Base-by-base conservation (phyloP, 140 eudicot species). In the Bidens hawaiensis region DNA sequence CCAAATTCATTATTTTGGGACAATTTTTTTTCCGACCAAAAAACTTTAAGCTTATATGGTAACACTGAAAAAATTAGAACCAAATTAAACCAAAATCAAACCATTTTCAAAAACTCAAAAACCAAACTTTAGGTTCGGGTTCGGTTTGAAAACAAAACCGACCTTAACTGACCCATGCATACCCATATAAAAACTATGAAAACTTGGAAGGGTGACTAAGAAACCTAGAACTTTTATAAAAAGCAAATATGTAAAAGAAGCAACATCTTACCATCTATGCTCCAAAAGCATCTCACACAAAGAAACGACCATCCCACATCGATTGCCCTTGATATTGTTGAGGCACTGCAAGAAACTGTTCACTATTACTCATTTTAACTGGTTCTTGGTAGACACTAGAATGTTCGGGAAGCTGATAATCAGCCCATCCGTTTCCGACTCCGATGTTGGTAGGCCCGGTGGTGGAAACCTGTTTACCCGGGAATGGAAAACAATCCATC, bases 311-410 rank as follows among this genome's bases (percentile, higher is more conserved):
- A 71, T 83, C 94, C 99, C 95, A 88, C 52, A 81, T 71, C 21
- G 97, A 75, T 62, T 85, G 96, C 27, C 95, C 97, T 67, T 78
- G 89, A 76, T 81, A 81, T 75, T 90, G 90, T 65, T 87, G 90
- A 19, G 82, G 87, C 61, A 76, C 75, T 19, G 70, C 67, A 58
- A 53, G 46, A 67, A 78, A 74, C 65, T 85, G 89, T 47, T 83
- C 89, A 56, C n/a, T n/a, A n/a, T 77, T 80, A 63, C 74, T 88
- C 54, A 73, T 81, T 68, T 78, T 75, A 54, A 67, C 58, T 45
- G 74, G 77, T 75, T 77, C 72, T 71, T 83, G 83, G 28, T 71
- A 64, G 34, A 68, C 62, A 46, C 73, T 77, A 65, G 77, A 22
- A 58, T 53, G 76, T 41, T 75, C 83, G 14, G 85, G 61, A 26